These are phyloP conservation scores for Phytopythium ostracodes DNA, from an alignment of 352 stramenopile genomes.

Conservation along the genomic window DNA sequence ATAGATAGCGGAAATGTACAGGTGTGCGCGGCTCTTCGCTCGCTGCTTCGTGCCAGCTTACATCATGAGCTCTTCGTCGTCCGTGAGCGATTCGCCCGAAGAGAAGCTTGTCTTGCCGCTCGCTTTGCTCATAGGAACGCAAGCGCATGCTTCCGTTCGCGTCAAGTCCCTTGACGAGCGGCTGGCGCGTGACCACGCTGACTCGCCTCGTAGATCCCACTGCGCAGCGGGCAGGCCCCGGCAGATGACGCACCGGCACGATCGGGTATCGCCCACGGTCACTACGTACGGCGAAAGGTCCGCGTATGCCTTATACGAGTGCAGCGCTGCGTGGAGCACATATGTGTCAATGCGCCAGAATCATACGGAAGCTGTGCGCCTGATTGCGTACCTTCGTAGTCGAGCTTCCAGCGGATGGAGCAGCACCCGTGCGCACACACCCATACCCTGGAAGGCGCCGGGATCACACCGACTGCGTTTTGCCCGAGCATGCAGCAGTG, in stretches of 20 bases:
- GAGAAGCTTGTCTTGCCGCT: conserved; percentile 16
- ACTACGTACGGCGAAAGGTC: conserved; percentile 66
- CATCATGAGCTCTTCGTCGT: conserved; percentile 16
- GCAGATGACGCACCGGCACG: conserved; percentile 63
- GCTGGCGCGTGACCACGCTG: background rate
- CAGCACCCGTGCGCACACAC: conserved; percentile 62
- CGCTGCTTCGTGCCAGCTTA: background rate
- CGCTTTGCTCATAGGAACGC: background rate
- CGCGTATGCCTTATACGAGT: conserved; percentile 61
- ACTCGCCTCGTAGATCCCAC: background rate
- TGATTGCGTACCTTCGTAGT: conserved; percentile 46
- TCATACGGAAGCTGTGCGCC: background rate
- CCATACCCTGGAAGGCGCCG: conserved; percentile 37
- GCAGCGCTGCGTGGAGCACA: conserved; percentile 29
- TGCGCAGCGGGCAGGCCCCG: conserved; percentile 24
- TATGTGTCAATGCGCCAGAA: background rate
- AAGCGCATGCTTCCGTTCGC: too few relatives aligned
- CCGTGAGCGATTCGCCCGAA: conserved; percentile 21
- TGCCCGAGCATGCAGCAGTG: background rate
- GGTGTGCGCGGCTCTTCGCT: background rate
- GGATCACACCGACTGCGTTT: too few relatives aligned
- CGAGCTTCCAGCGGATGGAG: conserved; percentile 70
- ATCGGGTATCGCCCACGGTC: conserved; percentile 44
- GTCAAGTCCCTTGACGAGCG: background rate
- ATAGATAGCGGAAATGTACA: background rate